Evolutionary conservation across 202 grass and related monocot species (phyloP).

Genomic region (Zoysia matrella): DNA sequence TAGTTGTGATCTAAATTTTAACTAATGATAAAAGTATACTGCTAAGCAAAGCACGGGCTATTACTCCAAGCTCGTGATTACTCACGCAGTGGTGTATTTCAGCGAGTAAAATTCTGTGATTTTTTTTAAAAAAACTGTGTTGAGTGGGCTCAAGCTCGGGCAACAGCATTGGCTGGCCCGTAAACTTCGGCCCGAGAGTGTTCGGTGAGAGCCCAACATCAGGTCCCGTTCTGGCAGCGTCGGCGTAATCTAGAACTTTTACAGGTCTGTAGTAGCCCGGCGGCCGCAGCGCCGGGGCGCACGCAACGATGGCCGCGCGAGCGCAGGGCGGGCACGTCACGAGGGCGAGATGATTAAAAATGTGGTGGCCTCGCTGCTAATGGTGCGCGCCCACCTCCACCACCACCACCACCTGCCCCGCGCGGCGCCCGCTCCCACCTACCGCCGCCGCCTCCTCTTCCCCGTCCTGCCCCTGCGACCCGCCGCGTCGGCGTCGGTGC

Average conservation of each 20-base stretch:
- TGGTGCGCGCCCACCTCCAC: slow-evolving; percentile 31
- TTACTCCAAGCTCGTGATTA: not conserved
- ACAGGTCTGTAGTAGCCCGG: not conserved
- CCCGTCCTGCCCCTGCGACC: not conserved
- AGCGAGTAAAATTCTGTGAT: too few species aligned
- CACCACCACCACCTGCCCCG: slow-evolving; percentile 12
- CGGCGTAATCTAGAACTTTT: not conserved
- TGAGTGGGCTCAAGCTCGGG: not conserved
- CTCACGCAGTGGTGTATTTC: not conserved
- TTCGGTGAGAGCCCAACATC: not conserved
- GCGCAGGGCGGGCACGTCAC: slow-evolving; percentile 26
- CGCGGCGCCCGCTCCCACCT: slow-evolving; percentile 42
- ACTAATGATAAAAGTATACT: too few species aligned
- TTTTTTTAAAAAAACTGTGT: not conserved
- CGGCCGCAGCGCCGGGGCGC: not conserved
- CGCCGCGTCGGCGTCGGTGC: not conserved
- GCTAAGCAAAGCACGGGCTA: not conserved
- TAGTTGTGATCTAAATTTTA: too few species aligned
- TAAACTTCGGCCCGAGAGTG: not conserved
- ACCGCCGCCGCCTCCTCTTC: slow-evolving; percentile 15
- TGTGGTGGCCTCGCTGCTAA: slow-evolving; percentile 32
- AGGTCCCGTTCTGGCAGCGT: not conserved
- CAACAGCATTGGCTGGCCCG: not conserved
- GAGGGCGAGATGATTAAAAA: slow-evolving; percentile 49
- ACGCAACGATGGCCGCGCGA: slow-evolving; percentile 12